phyloP scores from a whole-genome alignment of 2,329 filamentous ascomycete species.

The Diaporthe aspalathi region DNA sequence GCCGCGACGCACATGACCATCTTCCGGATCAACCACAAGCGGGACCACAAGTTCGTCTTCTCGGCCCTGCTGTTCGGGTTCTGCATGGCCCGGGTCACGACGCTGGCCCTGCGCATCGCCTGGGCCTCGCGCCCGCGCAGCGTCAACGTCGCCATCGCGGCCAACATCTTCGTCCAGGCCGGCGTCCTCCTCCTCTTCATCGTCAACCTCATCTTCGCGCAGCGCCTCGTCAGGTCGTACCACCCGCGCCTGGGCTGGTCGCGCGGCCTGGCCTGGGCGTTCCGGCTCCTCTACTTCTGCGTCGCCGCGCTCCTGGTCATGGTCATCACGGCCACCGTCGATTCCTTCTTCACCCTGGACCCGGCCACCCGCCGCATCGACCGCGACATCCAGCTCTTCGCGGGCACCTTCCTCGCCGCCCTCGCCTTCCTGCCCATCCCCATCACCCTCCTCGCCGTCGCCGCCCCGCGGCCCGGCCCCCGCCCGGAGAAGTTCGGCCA shows the following conservation, averaged over 20 bases:
- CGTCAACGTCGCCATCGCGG: slow-evolving; percentile 63
- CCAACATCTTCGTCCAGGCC: slow-evolving; percentile 77
- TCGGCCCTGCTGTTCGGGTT: slow-evolving; percentile 69
- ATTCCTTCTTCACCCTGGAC: slow-evolving; percentile 75
- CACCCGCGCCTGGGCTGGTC: slow-evolving; percentile 80
- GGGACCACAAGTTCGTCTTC: slow-evolving; percentile 69
- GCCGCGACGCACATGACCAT: slow-evolving; percentile 70
- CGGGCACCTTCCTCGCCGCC: slow-evolving; percentile 69
- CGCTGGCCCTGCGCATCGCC: slow-evolving; percentile 63
- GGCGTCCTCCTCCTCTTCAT: slow-evolving; percentile 82
- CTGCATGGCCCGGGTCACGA: slow-evolving; percentile 64
- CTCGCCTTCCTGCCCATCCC: slow-evolving; percentile 76
- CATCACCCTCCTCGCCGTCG: slow-evolving; percentile 60
- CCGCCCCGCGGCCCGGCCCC: slow-evolving; percentile 54
- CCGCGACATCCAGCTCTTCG: slow-evolving; percentile 73
- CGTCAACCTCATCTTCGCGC: slow-evolving; percentile 81
- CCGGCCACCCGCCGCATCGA: slow-evolving; percentile 60
- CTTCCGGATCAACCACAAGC: slow-evolving; percentile 62
- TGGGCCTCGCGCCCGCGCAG: slow-evolving; percentile 60
- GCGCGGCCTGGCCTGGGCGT: slow-evolving; percentile 58
- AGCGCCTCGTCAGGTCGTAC: slow-evolving; percentile 78
- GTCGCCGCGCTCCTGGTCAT: slow-evolving; percentile 72
- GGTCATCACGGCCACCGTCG: slow-evolving; percentile 72
- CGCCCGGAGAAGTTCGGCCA: slow-evolving; percentile 71
- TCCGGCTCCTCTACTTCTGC: slow-evolving; percentile 69